Base-by-base conservation (phyloP, 2,329 filamentous ascomycete species). In the Xylaria sp. region DNA sequence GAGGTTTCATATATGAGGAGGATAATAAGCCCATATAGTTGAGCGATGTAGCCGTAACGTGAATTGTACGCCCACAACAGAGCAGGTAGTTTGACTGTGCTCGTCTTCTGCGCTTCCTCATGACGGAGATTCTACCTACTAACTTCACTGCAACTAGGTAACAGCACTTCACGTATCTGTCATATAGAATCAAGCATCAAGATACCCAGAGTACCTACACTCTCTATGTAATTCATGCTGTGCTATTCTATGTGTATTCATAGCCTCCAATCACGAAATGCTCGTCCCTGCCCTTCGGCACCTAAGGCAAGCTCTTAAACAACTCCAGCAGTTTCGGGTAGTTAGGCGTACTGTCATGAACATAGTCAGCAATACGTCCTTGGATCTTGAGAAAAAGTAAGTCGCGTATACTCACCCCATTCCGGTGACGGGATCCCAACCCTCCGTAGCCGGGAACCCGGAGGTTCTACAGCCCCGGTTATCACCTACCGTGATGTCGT, bases 391-490 rank as follows among this genome's bases (percentile, higher is more conserved):
- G 51, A 31, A 31, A 13, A 41, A 49, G 28, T 28, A 33, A 1
- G 43, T 49, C 15, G 25, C 15, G 56, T 61, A 62, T 20, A 57
- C 70, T 62, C 68, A 76, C 75, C 76, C 81, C 49, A 81, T 75
- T 13, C 80, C 81, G 3, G 78, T 78, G 1, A 82, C 80, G 1
- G 81, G 80, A 71, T 82, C 80, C 81, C 81, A 82, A 1, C 82
- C 81, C 23, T 79, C 78, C 2, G 79, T 79, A 41, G 81, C 81
- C 33, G 79, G 78, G 54, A 85, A 84, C 23, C 83, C 83, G 1
- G 78, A 78, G 1, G 81, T 79, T 20, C 75, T 75, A 33, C 81
- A 82, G 10, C 76, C 79, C 0, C 77, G 76, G 54, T 82, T 82
- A 51, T 76, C 78, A 0, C 83, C 83, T 1, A 68, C 73, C 0